Evolutionary conservation across 169 alveolate species (phyloP), one percentile per base, ranked within the genome.

Genomic region (Plasmodium relictum): DNA sequence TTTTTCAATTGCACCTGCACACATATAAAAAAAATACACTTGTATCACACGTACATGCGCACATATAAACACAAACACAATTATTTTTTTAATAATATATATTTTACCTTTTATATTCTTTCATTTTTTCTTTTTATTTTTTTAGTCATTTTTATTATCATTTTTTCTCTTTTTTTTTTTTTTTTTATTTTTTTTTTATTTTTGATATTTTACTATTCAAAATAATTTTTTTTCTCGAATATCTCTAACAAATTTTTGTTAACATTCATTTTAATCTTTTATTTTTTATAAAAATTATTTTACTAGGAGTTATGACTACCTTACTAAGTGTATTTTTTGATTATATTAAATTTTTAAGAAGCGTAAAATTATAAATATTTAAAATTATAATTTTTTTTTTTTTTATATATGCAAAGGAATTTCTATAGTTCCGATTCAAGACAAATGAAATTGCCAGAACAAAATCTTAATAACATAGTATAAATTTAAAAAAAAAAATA

Each of bases 381-480:
- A 24, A 78, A 22, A 54, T 66, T 61, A 48, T 61, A 31, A 9
- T 59, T n/a, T 74, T 39, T 41, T 22, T 63, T 10, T 45, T 26
- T 42, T 39, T 20, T 20, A 6, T 58, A 39, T 31, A 56, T 63
- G 69, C 78, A 78, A 56, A 78, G 65, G 22, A 45, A 65, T 50
- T 63, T 70, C 3, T 63, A 65, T 50, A 37, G 89, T 65, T 78
- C 76, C 63, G 89, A 44, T 31, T 41, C 70, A 62, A 42, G 76
- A 42, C 63, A 63, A 63, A 52, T 66, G 50, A 66, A 48, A 18
- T 62, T 24, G 16, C 66, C 89, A 78, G 89, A 78, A 78, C 89
- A 78, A 69, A 78, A 54, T 62, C 48, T 12, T 69, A 78, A 70
- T 24, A 65, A 48, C 45, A 58, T 48, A 58, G 76, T 65, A 78